Evolutionary conservation across 1,284 basidiomycete species (phyloP).

Genomic region (Ustilago tritici): DNA sequence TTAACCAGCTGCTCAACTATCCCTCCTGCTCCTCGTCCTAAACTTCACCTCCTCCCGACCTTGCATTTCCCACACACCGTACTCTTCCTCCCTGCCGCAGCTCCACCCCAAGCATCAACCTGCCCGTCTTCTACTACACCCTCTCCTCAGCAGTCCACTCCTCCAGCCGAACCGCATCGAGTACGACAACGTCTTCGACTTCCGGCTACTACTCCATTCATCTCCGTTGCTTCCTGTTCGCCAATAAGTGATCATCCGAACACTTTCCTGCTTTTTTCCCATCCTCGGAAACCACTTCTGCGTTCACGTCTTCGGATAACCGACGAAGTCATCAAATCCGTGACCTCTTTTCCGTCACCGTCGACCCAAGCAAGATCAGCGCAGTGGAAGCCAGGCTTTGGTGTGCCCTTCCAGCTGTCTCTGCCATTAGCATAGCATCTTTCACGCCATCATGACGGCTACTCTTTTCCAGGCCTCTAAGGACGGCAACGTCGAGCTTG

Average conservation of each 20-base stretch:
- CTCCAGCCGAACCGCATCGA: neutral
- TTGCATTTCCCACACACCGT: neutral
- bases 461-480: constrained; percentile 61
- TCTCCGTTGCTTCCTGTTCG: neutral
- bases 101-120: neutral
- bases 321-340: constrained; percentile 4
- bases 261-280: neutral
- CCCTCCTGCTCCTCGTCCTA: constrained; percentile 1
- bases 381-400: constrained; percentile 39
- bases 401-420: constrained; percentile 39
- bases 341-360: neutral
- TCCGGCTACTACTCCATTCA: neutral
- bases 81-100: neutral
- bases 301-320: neutral
- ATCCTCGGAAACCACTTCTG: neutral
- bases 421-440: constrained; percentile 11
- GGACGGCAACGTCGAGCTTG: constrained; percentile 56
- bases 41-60: neutral
- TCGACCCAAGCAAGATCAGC: constrained; percentile 15
- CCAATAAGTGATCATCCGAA: neutral
- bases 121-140: neutral
- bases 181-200: neutral
- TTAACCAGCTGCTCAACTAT: neutral
- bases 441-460: constrained; percentile 49
- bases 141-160: too few species aligned